A percentile compares a stretch with the other conserved stretches of the same genome.
phyloP scores from a whole-genome alignment of 805 yeast species.

The Kluyveromyces aestuarii region DNA sequence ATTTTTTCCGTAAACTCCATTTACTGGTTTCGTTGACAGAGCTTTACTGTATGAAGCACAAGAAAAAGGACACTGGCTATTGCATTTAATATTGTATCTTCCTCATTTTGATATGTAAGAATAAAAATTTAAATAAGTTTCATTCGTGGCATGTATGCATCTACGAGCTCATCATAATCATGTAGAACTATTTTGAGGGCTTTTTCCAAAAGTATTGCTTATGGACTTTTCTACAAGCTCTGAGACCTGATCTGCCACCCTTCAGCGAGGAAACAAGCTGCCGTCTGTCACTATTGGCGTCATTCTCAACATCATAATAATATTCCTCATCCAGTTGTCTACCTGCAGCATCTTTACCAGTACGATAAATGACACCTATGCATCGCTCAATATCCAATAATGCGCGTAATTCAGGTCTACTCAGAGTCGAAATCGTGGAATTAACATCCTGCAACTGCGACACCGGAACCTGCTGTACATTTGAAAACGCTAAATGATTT shows the following conservation, averaged over 20 bases:
- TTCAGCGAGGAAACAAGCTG: conserved; percentile 63
- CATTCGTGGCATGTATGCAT: not conserved
- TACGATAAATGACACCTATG: conserved; percentile 81
- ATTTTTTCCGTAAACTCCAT: too few species aligned
- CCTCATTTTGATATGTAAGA: not conserved
- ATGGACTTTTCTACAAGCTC: conserved; percentile 89
- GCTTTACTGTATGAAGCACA: not conserved
- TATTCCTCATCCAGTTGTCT: conserved; percentile 90
- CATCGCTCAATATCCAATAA: conserved; percentile 40
- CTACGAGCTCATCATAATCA: not conserved
- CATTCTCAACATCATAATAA: conserved; percentile 81
- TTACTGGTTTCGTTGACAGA: not conserved
- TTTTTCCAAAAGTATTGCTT: conserved; percentile 57
- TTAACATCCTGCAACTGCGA: conserved; percentile 56
- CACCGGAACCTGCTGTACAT: conserved; percentile 83
- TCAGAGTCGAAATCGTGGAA: conserved; percentile 39
- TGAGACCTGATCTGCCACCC: conserved; percentile 67
- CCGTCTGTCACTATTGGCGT: conserved; percentile 61
- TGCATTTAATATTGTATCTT: not conserved
- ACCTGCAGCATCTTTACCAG: conserved; percentile 95
- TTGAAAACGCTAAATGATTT: conserved; percentile 85
- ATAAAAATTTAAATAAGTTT: not conserved
- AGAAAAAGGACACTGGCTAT: not conserved
- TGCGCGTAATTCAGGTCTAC: conserved; percentile 37
- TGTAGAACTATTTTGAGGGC: conserved; percentile 26